These are phyloP conservation scores for Pittosporum tobira DNA, from an alignment of 129 eudicot species.

Conservation along the genomic window DNA sequence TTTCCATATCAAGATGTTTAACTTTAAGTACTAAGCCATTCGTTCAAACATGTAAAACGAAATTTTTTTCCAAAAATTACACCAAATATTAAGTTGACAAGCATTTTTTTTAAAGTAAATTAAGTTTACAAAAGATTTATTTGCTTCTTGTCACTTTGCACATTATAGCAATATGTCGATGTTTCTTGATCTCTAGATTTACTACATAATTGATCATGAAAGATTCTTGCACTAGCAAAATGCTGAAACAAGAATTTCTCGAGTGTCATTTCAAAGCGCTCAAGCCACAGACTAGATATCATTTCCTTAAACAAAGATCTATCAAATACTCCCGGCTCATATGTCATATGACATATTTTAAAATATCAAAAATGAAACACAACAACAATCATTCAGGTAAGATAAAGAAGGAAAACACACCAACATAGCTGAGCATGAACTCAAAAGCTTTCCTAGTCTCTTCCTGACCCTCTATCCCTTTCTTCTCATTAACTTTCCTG, in stretches of 20 bases:
- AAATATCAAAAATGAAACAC: conserved; percentile 4
- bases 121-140: too few relatives aligned
- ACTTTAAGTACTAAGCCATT: too few relatives aligned
- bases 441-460: conserved; percentile 98
- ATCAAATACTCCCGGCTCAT: neutral
- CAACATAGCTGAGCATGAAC: conserved; percentile 81
- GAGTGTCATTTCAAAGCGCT: neutral
- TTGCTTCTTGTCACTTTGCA: neutral
- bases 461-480: conserved; percentile 87
- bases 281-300: conserved; percentile 1
- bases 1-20: too few relatives aligned
- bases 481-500: conserved; percentile 89
- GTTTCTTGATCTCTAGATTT: neutral
- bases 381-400: neutral
- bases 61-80: too few relatives aligned
- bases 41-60: too few relatives aligned
- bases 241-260: neutral
- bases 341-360: neutral
- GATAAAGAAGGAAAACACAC: conserved; percentile 32
- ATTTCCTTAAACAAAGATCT: neutral
- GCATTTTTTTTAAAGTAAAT: too few relatives aligned
- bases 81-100: too few relatives aligned
- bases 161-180: neutral
- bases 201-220: neutral
- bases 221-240: neutral